Evolutionary conservation across 2,329 filamentous ascomycete genomes (phyloP).

Genomic region (Paramyrothecium roridum): DNA sequence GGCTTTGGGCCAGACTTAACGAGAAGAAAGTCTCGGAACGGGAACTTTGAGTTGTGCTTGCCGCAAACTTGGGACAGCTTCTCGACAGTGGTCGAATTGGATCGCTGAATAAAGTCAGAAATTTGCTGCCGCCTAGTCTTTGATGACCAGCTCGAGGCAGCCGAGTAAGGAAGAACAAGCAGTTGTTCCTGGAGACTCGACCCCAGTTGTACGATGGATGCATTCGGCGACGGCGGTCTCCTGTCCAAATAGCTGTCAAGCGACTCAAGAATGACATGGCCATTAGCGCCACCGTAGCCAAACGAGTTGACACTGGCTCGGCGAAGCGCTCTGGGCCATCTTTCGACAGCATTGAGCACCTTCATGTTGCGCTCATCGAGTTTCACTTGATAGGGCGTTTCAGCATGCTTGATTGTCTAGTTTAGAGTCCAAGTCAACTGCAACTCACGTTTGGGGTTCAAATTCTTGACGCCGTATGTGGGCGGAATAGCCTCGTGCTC

Average conservation of each 20-base stretch:
- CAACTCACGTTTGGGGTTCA: conserved; percentile 18
- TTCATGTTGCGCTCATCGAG: conserved; percentile 18
- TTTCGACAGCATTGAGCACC: conserved; percentile 13
- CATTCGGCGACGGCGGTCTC: neutral
- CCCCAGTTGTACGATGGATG: too few species aligned
- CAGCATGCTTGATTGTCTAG: neutral
- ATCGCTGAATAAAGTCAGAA: neutral
- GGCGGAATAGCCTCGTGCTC: conserved; percentile 22
- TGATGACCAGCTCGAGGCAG: neutral
- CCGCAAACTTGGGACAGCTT: neutral
- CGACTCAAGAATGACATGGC: conserved; percentile 35
- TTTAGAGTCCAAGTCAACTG: too few species aligned
- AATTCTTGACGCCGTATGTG: conserved; percentile 17
- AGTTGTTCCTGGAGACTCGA: neutral
- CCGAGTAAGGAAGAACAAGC: neutral
- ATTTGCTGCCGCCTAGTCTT: neutral
- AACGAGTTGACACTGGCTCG: conserved; percentile 27
- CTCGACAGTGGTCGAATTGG: neutral
- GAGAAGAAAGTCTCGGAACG: neutral
- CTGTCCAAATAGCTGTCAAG: neutral
- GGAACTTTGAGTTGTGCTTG: neutral
- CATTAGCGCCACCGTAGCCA: conserved; percentile 43
- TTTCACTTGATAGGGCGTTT: conserved; percentile 8
- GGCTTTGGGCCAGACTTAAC: neutral
- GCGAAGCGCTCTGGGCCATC: conserved; percentile 18